phyloP scores from a whole-genome alignment of 768 basidiomycete species.

The Punctularia strigosozonata region DNA sequence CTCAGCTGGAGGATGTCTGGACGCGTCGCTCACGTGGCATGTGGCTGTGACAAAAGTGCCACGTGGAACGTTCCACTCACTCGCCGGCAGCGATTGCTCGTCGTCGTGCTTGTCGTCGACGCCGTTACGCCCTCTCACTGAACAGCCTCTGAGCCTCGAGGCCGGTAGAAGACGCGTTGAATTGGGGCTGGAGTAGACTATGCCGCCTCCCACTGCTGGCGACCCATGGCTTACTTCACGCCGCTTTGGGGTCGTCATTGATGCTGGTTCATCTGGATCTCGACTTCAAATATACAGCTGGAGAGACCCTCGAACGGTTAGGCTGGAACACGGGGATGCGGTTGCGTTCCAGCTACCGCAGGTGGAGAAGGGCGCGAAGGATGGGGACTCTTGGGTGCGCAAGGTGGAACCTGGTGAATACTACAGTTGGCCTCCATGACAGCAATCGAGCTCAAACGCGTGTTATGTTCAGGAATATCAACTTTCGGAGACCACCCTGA shows the following conservation, averaged over 20 bases:
- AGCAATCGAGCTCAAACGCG: background rate
- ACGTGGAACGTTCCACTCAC: too few relatives aligned
- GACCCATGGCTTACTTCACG: slow-evolving; percentile 72
- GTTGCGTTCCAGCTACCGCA: slow-evolving; percentile 54
- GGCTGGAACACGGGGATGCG: slow-evolving; percentile 36
- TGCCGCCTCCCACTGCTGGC: slow-evolving; percentile 65
- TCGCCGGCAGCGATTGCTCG: too few relatives aligned
- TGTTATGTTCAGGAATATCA: slow-evolving; percentile 59
- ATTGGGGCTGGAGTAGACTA: too few relatives aligned
- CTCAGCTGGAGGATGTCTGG: too few relatives aligned
- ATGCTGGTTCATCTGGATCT: slow-evolving; percentile 97
- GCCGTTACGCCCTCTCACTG: too few relatives aligned
- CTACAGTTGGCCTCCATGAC: background rate
- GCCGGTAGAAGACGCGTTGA: too few relatives aligned
- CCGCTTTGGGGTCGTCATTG: slow-evolving; percentile 89
- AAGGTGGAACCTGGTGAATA: slow-evolving; percentile 89
- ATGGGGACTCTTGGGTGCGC: slow-evolving; percentile 74
- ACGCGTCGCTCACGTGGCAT: too few relatives aligned
- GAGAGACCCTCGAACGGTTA: slow-evolving; percentile 64
- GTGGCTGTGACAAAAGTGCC: too few relatives aligned
- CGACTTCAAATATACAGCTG: slow-evolving; percentile 95
- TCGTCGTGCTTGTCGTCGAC: too few relatives aligned
- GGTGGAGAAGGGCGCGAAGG: slow-evolving; percentile 83
- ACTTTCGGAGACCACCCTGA: slow-evolving; percentile 62
- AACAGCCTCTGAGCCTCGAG: too few relatives aligned